Evolutionary conservation across 2,329 filamentous ascomycete genomes (phyloP).

Genomic region (Meredithiella fracta): DNA sequence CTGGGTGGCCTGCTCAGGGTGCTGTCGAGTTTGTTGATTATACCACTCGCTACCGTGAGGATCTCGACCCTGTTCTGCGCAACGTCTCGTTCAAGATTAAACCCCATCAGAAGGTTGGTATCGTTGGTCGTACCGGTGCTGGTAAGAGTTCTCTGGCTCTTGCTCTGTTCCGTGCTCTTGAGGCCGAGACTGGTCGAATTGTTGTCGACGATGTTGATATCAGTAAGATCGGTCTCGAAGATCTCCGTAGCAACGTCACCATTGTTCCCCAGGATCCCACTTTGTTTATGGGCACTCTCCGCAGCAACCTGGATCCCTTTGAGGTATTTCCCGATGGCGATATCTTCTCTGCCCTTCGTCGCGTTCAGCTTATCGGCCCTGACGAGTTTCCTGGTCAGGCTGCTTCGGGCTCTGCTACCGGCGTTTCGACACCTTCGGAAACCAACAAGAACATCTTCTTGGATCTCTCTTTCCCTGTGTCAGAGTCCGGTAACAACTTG

Average conservation of each 20-base stretch:
- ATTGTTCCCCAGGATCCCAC: constrained; percentile 97
- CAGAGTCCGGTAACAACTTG: constrained; percentile 83
- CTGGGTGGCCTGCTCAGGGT: constrained; percentile 73
- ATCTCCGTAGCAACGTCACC: constrained; percentile 83
- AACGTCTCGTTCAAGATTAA: constrained; percentile 74
- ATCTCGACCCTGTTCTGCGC: constrained; percentile 74
- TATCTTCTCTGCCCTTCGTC: constrained; percentile 69
- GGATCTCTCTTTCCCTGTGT: constrained; percentile 66
- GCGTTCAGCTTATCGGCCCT: constrained; percentile 69
- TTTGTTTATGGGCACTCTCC: constrained; percentile 79
- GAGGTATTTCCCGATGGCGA: constrained; percentile 75
- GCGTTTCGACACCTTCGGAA: constrained; percentile 22
- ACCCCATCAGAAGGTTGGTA: constrained; percentile 81
- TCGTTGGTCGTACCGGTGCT: constrained; percentile 87
- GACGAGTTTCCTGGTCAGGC: constrained; percentile 26
- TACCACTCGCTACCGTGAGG: constrained; percentile 72
- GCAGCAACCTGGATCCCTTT: constrained; percentile 88
- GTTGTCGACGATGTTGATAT: constrained; percentile 86
- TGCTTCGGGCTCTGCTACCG: constrained; percentile 10
- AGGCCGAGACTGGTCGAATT: constrained; percentile 80
- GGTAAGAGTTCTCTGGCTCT: constrained; percentile 92
- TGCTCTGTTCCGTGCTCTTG: constrained; percentile 81
- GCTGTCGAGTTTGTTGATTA: constrained; percentile 79
- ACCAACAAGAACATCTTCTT: constrained; percentile 93
- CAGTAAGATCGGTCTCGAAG: constrained; percentile 74